A percentile compares a stretch with the other conserved stretches of the same genome.
Evolutionary conservation across 108 stramenopile genomes (phyloP).

Genomic region (Phaeodactylum tricornutum): DNA sequence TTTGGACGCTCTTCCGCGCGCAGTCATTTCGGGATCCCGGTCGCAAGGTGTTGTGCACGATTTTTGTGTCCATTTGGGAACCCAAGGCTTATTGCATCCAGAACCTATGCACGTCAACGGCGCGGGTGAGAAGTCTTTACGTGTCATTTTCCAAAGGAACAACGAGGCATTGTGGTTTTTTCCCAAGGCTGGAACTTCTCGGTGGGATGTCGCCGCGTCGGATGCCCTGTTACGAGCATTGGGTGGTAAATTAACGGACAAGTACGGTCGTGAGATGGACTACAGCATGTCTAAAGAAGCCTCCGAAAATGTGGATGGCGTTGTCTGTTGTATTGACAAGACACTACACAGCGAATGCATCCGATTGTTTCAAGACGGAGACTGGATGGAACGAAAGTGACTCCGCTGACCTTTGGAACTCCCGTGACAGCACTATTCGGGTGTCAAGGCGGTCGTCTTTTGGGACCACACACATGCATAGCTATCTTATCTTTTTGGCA

Average conservation of each 20-base stretch:
- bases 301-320: slow-evolving; percentile 38
- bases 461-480: too few relatives aligned
- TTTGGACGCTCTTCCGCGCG: slow-evolving; percentile 14
- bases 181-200: slow-evolving; percentile 47
- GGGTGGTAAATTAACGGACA: slow-evolving; percentile 46
- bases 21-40: slow-evolving; percentile 40
- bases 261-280: slow-evolving; percentile 39
- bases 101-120: slow-evolving; percentile 32
- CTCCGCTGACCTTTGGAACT: too few relatives aligned
- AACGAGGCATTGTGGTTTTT: slow-evolving; percentile 55
- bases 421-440: too few relatives aligned
- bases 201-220: slow-evolving; percentile 56
- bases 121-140: slow-evolving; percentile 47
- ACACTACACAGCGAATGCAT: slow-evolving; percentile 34
- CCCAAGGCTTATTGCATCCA: slow-evolving; percentile 26
- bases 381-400: slow-evolving; percentile 27
- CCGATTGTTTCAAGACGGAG: slow-evolving; percentile 25
- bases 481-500: too few relatives aligned
- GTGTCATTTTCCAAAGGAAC: slow-evolving; percentile 22
- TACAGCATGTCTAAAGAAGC: slow-evolving; percentile 35
- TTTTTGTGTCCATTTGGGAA: slow-evolving; percentile 29
- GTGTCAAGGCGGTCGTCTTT: too few relatives aligned
- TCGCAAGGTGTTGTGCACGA: slow-evolving; percentile 35
- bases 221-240: slow-evolving; percentile 42
- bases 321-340: slow-evolving; percentile 36